Evolutionary conservation across 352 stramenopile genomes (phyloP), one percentile per base, ranked within the genome.

Genomic region (Globisporangium splendens): DNA sequence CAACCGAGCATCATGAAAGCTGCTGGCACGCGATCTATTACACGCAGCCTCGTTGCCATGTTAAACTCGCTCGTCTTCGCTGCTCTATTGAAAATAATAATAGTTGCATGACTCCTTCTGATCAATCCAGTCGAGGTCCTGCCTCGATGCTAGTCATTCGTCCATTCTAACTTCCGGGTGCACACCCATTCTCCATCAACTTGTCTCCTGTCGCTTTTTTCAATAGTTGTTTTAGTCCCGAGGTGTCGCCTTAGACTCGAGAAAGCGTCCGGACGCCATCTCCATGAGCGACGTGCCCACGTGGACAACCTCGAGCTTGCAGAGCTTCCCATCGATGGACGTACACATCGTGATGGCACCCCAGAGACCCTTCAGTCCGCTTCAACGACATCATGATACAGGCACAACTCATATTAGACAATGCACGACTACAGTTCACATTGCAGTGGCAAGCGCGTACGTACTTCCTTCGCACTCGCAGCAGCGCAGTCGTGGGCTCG

Each of bases 281-380:
- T 85, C 79, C 54, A 93, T 75, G 43, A 91, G 60, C 4, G 60
- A 66, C 41, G 42, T 35, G 18, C 53, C 31, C 14, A 66, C 54
- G 22, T 66, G 60, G 28, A 66, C 41, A 33, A 66, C 60, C 49
- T 66, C 60, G 41, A 66, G 42, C 47, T 66, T 66, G 60, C 60
- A 66, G 7, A 66, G 47, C 47, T 66, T 61, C 38, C 75, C 73
- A 50, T 89, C 81, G 10, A 93, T 65, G 13, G 68, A 70, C 35
- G 83, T 85, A 62, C 80, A 91, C 73, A 91, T 86, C n/a, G 75
- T 87, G 51, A 91, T 70, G 22, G 80, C 80, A 13, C 80, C 80
- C 66, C 78, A 75, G 11, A 93, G 64, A 1, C 62, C 73, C 54
- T 89, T 68, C 38, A 93, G 55, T 41, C 77, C 80, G 39, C 79